phyloP scores from a whole-genome alignment of 768 basidiomycete species.

The Mycena amicta region DNA sequence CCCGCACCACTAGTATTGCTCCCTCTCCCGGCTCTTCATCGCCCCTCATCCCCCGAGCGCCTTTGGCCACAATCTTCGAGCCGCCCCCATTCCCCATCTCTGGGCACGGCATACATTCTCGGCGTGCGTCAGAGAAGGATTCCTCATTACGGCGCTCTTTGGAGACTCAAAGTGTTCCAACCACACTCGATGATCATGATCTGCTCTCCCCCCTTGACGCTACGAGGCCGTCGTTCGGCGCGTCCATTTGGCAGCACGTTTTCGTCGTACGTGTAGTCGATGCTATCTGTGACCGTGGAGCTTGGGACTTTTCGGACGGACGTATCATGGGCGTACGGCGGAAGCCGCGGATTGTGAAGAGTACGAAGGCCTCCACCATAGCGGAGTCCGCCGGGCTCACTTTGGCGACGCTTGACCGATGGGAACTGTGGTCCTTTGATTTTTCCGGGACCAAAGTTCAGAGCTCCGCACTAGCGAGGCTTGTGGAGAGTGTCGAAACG shows the following conservation, averaged over 20 bases:
- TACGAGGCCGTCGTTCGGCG: slow-evolving; percentile 39
- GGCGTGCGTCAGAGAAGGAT: slow-evolving; percentile 74
- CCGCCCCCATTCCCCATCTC: slow-evolving; percentile 73
- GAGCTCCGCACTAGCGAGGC: slow-evolving; percentile 52
- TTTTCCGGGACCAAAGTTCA: slow-evolving; percentile 49
- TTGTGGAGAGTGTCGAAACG: slow-evolving; percentile 38
- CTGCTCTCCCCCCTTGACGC: slow-evolving; percentile 14
- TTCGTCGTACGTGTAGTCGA: slow-evolving; percentile 56
- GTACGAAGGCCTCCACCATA: slow-evolving; percentile 27
- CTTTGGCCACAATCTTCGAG: slow-evolving; percentile 52
- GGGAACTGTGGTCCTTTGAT: slow-evolving; percentile 85
- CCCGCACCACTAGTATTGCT: slow-evolving; percentile 63
- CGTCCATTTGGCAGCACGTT: slow-evolving; percentile 61
- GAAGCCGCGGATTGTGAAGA: slow-evolving; percentile 47
- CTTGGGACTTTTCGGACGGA: slow-evolving; percentile 69
- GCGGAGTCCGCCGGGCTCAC: slow-evolving; percentile 49
- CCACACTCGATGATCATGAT: slow-evolving; percentile 47
- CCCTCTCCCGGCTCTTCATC: slow-evolving; percentile 46
- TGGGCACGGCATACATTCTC: slow-evolving; percentile 75
- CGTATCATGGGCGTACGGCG: slow-evolving; percentile 72
- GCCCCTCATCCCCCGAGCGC: slow-evolving; percentile 50
- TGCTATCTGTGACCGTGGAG: slow-evolving; percentile 70
- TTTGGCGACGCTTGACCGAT: slow-evolving; percentile 68
- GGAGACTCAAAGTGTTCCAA: slow-evolving; percentile 49
- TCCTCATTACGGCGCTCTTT: slow-evolving; percentile 46